Base-by-base conservation (phyloP, 1,284 basidiomycete genomes). In the Malassezia sympodialis region DNA sequence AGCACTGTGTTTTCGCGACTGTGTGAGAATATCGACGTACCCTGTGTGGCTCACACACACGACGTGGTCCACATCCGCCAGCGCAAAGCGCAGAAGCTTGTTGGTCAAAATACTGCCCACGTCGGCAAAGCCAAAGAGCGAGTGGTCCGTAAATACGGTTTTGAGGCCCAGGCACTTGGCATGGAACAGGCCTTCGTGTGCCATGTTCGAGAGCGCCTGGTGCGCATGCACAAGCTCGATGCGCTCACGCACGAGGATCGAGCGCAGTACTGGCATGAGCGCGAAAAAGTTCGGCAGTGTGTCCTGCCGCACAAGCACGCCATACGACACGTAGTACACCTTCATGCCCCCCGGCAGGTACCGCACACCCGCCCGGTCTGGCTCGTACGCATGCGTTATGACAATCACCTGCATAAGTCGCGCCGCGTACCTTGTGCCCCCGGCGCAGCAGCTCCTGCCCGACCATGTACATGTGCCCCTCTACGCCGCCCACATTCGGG, bases 41-140 rank as follows among this genome's bases (percentile, higher is more conserved):
- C 90, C 90, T 0, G 90, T 96, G 76, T 98, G 87, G n/a, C 88
- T 91, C 45, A 98, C 94, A 68, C 90, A 96, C 30, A 96, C 90
- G 0, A 88, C 88, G 0, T 85, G 88, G 62, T 96, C 93, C 0
- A 91, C 86, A 73, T 93, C 91, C 60, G 84, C 82, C 65, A 99
- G 77, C 1, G 85, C 86, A 14, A 83, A 88, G 12, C 83, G 85
- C 26, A 98, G 79, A 34, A 99, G 80, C 75, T 98, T 98, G 79
- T 98, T 98, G 5, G 94, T 96, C 61, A 96, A 77, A 45, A 98
- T 91, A 66, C 90, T 90, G 0, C 90, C 90, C 15, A 90, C 90
- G 68, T 96, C 91, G 42, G 88, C 89, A 65, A 99, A 90, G 0
- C 89, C 90, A 67, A 96, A 98, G 23, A 99, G 78, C 64, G 87